Conservation (phyloP, 192 early-diverging fungal species). For the Linderina pennispora region DNA sequence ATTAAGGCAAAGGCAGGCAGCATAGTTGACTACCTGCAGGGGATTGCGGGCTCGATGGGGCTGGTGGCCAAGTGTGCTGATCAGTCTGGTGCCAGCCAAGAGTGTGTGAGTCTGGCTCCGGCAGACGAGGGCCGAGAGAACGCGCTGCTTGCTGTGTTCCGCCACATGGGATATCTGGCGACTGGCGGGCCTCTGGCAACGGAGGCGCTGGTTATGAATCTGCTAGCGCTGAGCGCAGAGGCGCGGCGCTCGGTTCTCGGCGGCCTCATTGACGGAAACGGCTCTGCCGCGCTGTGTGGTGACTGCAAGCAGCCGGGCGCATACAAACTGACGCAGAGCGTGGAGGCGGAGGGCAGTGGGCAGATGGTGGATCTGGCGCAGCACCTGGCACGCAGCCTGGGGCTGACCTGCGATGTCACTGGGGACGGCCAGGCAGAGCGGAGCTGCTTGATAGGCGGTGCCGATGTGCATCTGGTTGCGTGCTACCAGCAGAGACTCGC, state of each 20-base stretch:
- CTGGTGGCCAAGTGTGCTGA: neutral
- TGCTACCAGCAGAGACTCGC: slow-evolving; percentile 4
- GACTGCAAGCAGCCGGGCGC: slow-evolving; percentile 1
- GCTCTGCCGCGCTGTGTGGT: neutral
- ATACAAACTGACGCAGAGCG: neutral
- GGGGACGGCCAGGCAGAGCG: too few species aligned
- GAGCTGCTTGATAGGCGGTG: too few species aligned
- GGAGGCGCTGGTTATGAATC: neutral
- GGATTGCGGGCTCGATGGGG: too few species aligned
- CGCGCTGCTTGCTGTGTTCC: slow-evolving; percentile 1
- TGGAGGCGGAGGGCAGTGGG: neutral
- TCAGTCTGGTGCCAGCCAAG: neutral
- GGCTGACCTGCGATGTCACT: slow-evolving; percentile 5
- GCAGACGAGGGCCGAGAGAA: neutral
- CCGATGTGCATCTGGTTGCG: slow-evolving; percentile 1
- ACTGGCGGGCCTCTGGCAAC: neutral
- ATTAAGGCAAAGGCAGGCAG: neutral
- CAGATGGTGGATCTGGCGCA: slow-evolving; percentile 5
- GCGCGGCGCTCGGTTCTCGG: slow-evolving; percentile 5
- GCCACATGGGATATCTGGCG: slow-evolving; percentile 1
- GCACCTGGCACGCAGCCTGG: slow-evolving; percentile 6
- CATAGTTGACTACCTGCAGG: slow-evolving; percentile 4
- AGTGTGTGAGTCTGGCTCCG: neutral
- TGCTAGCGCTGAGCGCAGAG: slow-evolving; percentile 1
- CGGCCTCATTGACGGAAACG: slow-evolving; percentile 4